Conservation (phyloP, 2,329 filamentous ascomycete species). For the Diaporthe sp. region DNA sequence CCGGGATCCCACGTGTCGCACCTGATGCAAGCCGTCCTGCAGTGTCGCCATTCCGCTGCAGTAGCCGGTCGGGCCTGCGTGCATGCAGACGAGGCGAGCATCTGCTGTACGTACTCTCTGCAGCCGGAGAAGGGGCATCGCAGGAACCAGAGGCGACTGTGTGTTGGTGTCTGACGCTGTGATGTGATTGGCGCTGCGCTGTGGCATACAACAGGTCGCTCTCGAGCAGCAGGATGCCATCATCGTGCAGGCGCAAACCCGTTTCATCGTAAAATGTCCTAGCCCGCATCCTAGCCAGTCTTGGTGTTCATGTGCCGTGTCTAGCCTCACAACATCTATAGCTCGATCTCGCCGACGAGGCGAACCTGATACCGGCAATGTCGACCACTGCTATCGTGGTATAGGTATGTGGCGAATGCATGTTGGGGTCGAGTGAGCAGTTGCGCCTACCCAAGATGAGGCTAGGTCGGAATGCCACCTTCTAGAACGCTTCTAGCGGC, state of each 20-base stretch:
- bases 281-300: not conserved
- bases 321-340: not conserved
- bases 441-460: not conserved
- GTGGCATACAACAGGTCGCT: not conserved
- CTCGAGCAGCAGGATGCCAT: conserved; percentile 4
- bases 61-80: conserved; percentile 21
- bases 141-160: not conserved
- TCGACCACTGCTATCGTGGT: not conserved
- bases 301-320: conserved; percentile 8
- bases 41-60: conserved; percentile 23
- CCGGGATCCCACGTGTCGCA: conserved; percentile 26
- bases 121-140: not conserved
- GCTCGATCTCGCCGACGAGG: not conserved
- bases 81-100: conserved; percentile 1
- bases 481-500: conserved; percentile 36
- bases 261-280: not conserved
- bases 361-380: not conserved
- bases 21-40: conserved; percentile 29
- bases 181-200: conserved; percentile 8
- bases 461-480: conserved; percentile 19
- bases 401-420: not conserved
- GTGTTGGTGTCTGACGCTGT: not conserved
- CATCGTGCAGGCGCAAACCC: conserved; percentile 8
- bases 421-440: not conserved
- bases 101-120: not conserved